phyloP scores from a whole-genome alignment of 2,329 filamentous ascomycete species.

The Epichloe bromicola region DNA sequence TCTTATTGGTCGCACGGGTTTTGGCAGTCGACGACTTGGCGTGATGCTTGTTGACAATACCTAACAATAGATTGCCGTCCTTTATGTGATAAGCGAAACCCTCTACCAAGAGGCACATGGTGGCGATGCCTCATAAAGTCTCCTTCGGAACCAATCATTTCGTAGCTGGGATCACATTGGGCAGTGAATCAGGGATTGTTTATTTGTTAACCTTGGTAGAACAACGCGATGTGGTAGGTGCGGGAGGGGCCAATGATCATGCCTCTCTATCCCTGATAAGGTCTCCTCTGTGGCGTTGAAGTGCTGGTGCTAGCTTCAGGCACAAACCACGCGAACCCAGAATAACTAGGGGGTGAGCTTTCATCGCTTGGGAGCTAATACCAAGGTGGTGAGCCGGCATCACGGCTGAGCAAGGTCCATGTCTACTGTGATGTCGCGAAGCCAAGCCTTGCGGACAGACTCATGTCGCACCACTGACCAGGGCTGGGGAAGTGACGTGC shows the following conservation, averaged over 20 bases:
- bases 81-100: too few relatives aligned
- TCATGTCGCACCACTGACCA: slow-evolving; percentile 3
- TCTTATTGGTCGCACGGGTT: too few relatives aligned
- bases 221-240: not conserved
- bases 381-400: not conserved
- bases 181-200: too few relatives aligned
- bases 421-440: not conserved
- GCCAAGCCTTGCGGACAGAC: not conserved
- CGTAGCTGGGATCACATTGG: too few relatives aligned
- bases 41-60: too few relatives aligned
- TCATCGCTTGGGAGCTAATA: not conserved
- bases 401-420: too few relatives aligned
- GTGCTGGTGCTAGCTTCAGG: slow-evolving; percentile 1
- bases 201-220: too few relatives aligned
- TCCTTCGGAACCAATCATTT: too few relatives aligned
- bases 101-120: too few relatives aligned
- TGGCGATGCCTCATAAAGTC: too few relatives aligned
- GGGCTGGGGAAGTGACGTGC: not conserved
- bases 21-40: too few relatives aligned
- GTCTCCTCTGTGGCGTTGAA: not conserved
- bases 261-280: not conserved
- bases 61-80: too few relatives aligned
- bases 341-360: not conserved
- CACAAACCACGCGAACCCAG: slow-evolving; percentile 1
- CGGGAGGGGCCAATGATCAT: not conserved